Evolutionary conservation across 179 eudicot genomes (phyloP).

Genomic region (Camellia oleifera): DNA sequence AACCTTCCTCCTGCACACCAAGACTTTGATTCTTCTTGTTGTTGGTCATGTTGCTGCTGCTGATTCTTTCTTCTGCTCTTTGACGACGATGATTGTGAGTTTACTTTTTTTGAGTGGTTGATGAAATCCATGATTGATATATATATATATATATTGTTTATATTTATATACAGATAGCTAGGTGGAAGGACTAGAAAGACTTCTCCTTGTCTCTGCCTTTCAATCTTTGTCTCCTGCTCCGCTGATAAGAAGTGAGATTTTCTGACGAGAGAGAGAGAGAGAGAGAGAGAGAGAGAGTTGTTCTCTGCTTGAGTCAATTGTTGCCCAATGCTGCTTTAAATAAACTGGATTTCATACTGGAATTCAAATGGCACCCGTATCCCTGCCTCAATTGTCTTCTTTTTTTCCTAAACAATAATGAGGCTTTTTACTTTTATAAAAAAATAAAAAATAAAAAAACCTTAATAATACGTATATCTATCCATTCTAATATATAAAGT

Average conservation of each 20-base stretch:
- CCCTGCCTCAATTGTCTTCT: too few relatives aligned
- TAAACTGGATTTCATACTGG: neutral
- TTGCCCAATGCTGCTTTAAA: constrained; percentile 2
- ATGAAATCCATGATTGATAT: constrained; percentile 2
- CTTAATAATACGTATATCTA: too few relatives aligned
- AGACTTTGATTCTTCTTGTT: neutral
- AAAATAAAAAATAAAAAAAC: too few relatives aligned
- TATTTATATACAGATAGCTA: neutral
- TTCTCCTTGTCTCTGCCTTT: neutral
- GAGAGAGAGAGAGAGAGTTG: neutral
- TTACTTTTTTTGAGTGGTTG: neutral
- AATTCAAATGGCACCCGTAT: too few relatives aligned
- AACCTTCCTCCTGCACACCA: constrained; percentile 21
- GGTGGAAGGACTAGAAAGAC: neutral
- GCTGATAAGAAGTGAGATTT: neutral
- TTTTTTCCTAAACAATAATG: too few relatives aligned
- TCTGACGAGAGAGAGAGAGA: neutral
- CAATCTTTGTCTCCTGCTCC: neutral
- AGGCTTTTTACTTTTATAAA: too few relatives aligned
- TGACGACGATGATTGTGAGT: constrained; percentile 2
- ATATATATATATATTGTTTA: neutral
- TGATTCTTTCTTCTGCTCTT: constrained; percentile 4
- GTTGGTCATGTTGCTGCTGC: constrained; percentile 4
- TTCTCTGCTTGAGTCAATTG: constrained; percentile 7
- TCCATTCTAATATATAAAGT: too few relatives aligned